A percentile compares a stretch with the other conserved stretches of the same genome.
Conservation (phyloP, 1,284 basidiomycete species). For the Sporisorium exsertum region DNA sequence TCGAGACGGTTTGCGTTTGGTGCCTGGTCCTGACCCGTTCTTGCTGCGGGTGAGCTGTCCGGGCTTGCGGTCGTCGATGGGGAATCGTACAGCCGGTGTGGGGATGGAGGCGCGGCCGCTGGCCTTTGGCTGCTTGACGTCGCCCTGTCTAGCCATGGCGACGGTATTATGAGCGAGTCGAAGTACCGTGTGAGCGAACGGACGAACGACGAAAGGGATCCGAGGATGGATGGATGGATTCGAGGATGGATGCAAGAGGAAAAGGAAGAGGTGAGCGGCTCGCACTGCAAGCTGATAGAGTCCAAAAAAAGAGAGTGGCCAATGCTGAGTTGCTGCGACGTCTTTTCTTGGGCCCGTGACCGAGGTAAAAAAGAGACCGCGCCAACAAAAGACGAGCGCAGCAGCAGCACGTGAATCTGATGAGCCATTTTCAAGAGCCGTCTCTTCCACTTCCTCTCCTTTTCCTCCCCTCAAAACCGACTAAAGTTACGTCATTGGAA, state of each 20-base stretch:
- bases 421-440: background rate
- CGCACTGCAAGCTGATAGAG: background rate
- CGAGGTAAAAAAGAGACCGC: constrained; percentile 1
- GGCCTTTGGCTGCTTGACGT: constrained; percentile 30
- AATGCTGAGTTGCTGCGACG: constrained; percentile 20
- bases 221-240: constrained; percentile 9
- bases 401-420: background rate
- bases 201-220: background rate
- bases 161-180: background rate
- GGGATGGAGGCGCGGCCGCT: constrained; percentile 43
- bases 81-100: constrained; percentile 40
- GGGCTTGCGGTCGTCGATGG: constrained; percentile 18
- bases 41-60: constrained; percentile 14
- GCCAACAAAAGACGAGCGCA: background rate
- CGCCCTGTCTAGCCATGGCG: constrained; percentile 20
- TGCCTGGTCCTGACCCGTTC: background rate
- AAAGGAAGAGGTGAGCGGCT: background rate
- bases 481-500: background rate
- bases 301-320: constrained; percentile 9
- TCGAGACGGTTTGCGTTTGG: constrained; percentile 13
- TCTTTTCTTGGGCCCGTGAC: background rate
- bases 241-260: constrained; percentile 13
- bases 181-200: background rate
- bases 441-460: background rate
- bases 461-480: too few relatives aligned